Base-by-base conservation (phyloP, 208 protist species). In the Trypanosoma congolense region DNA sequence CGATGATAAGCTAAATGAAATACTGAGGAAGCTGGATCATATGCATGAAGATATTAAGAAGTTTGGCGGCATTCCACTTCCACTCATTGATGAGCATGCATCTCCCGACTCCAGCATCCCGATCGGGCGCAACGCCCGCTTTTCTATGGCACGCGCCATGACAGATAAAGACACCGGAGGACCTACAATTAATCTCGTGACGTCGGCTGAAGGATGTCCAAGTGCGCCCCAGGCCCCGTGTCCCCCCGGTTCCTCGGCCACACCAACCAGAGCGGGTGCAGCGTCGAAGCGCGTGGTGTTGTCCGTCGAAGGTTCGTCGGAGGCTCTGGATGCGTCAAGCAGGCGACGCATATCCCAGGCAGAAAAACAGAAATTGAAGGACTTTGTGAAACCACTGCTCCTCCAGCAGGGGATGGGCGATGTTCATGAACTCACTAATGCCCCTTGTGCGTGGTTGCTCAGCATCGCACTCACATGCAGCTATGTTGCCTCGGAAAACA, bases 401-500 rank as follows among this genome's bases (percentile, higher is more conserved):
- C 65, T 78, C 22, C 61, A 81, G 38, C 55, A 22, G 6, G 73
- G 78, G 5, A 56, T 77, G 12, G 43, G 77, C 12, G 58, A 64
- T 25, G 38, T 49, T n/a, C n/a, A 48, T 5, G 56, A 57, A 16
- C 56, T 91, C 26, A 31, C 60, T 4, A 75, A 75, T 29, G 83
- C 78, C 10, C 78, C 83, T 45, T 96, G 86, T 73, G 73, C 75
- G 31, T 92, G 85, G 84, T 70, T 96, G 45, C 64, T 68, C 28
- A 90, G 86, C 40, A 77, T 77, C 21, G 72, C 86, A 18, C 61
- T 96, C 12, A 77, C 84, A 24, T 78, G 92, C 45, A 85, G 73
- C 55, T 92, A 80, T 65, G 60, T 93, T 28, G 77, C 84, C 0
- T 70, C 73, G 9, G 64, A 88, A 29, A 66, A 72, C 1, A 90